These are phyloP conservation scores for Agrocybe pediades DNA, from an alignment of 768 basidiomycete species.

Conservation along the genomic window DNA sequence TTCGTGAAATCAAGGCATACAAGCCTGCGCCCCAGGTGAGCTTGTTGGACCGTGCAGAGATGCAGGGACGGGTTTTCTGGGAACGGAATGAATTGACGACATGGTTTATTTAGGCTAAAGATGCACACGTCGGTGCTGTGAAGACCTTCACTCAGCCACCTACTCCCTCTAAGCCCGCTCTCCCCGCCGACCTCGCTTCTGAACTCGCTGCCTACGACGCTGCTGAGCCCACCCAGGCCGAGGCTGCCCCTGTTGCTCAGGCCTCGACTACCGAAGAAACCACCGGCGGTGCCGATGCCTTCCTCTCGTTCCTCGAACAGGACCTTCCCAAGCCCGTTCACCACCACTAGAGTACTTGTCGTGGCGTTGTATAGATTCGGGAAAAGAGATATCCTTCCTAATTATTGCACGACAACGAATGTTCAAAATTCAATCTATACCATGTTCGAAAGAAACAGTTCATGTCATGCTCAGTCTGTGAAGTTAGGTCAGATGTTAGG, in stretches of 20 bases:
- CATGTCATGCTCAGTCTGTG: no score
- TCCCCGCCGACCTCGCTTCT: conserved; percentile 84
- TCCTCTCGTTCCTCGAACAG: conserved; percentile 79
- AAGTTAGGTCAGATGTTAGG: no score
- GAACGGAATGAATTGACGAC: not conserved
- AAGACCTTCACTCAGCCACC: conserved; percentile 80
- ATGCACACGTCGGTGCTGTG: conserved; percentile 87
- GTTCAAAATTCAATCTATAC: not conserved
- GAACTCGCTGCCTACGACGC: conserved; percentile 88
- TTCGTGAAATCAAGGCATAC: conserved; percentile 89
- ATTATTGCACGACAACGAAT: not conserved
- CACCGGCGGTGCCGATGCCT: conserved; percentile 69
- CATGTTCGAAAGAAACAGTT: no score
- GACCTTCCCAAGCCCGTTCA: conserved; percentile 70
- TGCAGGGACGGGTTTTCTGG: not conserved
- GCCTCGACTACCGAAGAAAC: conserved; percentile 39
- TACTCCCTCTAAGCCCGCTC: conserved; percentile 69
- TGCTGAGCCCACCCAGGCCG: conserved; percentile 64
- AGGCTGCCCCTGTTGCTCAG: conserved; percentile 33
- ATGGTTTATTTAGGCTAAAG: conserved; percentile 73
- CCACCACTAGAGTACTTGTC: conserved; percentile 41
- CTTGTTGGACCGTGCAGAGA: conserved; percentile 14
- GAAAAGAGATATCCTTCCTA: not conserved
- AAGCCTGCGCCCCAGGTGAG: conserved; percentile 75
- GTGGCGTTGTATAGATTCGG: conserved; percentile 12